Percentiles rank a stretch among this genome's conserved stretches.
Evolutionary conservation across 2,329 filamentous ascomycete species (phyloP).

Genomic region (Trichoderma sp.): DNA sequence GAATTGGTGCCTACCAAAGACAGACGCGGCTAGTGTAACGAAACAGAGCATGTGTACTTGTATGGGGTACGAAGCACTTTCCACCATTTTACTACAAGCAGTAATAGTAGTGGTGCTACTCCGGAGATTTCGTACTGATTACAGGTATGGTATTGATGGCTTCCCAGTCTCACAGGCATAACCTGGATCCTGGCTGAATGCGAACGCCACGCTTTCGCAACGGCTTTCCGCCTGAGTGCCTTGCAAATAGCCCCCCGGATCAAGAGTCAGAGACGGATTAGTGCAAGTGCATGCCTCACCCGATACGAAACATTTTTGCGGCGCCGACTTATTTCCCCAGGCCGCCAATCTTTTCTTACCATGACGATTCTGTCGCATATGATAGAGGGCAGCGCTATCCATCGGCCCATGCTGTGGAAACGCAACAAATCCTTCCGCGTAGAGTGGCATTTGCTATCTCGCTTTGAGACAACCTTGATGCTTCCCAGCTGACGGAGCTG

Average conservation of each 20-base stretch:
- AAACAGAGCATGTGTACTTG: neutral
- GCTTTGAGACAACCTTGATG: neutral
- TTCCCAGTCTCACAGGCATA: neutral
- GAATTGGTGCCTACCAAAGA: neutral
- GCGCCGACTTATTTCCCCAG: neutral
- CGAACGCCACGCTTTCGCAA: neutral
- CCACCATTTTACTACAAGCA: neutral
- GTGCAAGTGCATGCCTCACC: neutral
- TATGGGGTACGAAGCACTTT: neutral
- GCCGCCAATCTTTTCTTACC: neutral
- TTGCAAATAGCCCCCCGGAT: neutral
- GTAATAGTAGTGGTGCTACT: neutral
- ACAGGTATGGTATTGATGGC: neutral
- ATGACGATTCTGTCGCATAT: neutral
- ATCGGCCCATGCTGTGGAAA: neutral
- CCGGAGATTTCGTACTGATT: neutral
- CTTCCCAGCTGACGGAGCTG: neutral
- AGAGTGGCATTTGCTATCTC: neutral
- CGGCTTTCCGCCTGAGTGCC: neutral
- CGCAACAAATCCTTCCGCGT: neutral
- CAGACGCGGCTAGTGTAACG: neutral
- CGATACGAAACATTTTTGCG: conserved; percentile 5
- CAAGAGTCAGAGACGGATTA: neutral
- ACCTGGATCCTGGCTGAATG: neutral
- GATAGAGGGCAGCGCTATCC: neutral